Evolutionary conservation across 2,329 filamentous ascomycete species (phyloP), one percentile per base, ranked within the genome.

Genomic region (Fusarium sublunatum): DNA sequence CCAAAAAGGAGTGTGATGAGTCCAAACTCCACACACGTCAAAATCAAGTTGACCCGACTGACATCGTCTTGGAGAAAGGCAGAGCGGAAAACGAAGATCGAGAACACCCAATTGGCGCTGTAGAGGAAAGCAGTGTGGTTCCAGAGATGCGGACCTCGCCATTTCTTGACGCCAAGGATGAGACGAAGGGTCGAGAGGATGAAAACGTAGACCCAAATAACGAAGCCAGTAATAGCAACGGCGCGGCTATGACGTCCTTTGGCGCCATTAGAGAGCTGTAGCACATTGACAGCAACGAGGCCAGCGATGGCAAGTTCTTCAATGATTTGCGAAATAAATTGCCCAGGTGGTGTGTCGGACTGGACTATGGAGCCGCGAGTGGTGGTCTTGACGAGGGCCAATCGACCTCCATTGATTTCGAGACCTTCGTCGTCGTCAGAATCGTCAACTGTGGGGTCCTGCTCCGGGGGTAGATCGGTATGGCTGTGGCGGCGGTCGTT

Each of bases 101-200:
- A 83, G 71, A 93, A 88, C 6, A 95, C 72, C 92, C 94, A 99
- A 74, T 93, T 89, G 50, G 88, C 80, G 51, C 86, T 84, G 76
- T 99, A 99, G 50, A 99, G 87, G 62, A 84, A 79, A 19, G 92
- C 91, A 0, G 95, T 98, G 76, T 99, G 95, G 73, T 94, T 93
- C 95, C 95, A 99, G 8, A 98, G 80, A 56, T 85, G 83, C 8
- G 90, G 89, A 12, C 95, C 74, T 76, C 75, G 85, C 84, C 79
- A 92, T 82, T 81, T 86, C 70, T 78, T 86, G 77, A 80, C 87
- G 76, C 76, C 89, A 77, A 82, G 86, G 77, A 77, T 88, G 70
- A 97, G 80, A 31, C 95, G 88, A 39, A 93, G 78, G 19, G 87
- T 85, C 12, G 88, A 88, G 56, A 99, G 83, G 13, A 88, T 77